These are phyloP conservation scores for Xylariales sp. DNA, from an alignment of 2,329 filamentous ascomycete genomes.

Conservation along the genomic window DNA sequence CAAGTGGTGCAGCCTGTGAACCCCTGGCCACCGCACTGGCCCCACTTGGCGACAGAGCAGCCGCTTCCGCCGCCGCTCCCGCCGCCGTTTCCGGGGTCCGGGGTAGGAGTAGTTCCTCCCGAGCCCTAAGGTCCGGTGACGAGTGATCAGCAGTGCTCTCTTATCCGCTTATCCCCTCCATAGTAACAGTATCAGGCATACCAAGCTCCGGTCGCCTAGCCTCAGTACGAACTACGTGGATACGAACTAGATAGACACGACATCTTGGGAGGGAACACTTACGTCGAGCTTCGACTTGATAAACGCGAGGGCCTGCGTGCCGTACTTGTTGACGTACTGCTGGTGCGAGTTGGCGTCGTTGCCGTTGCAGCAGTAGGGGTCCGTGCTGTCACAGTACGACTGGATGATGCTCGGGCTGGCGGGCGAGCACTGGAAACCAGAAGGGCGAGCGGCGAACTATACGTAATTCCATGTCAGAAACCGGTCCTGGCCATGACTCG, in stretches of 20 bases:
- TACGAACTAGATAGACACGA: neutral
- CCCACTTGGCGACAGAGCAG: conserved; percentile 32
- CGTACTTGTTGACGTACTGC: conserved; percentile 69
- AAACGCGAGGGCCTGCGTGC: conserved; percentile 67
- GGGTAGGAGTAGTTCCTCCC: conserved; percentile 6
- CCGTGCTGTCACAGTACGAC: conserved; percentile 72
- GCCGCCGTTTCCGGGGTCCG: conserved; percentile 2
- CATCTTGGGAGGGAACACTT: neutral
- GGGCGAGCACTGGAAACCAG: conserved; percentile 67
- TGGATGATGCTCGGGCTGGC: conserved; percentile 64
- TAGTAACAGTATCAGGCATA: neutral
- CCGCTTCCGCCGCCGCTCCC: conserved; percentile 6
- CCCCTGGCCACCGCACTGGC: conserved; percentile 33
- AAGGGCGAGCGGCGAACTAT: conserved; percentile 70
- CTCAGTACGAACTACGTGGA: neutral
- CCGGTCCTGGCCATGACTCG: neutral
- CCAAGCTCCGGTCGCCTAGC: too few relatives aligned
- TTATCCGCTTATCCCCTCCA: neutral
- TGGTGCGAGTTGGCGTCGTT: conserved; percentile 70
- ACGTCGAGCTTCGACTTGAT: conserved; percentile 50
- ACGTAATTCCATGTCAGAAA: neutral
- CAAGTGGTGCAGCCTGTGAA: conserved; percentile 29
- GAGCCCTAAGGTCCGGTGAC: neutral
- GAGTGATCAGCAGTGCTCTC: neutral
- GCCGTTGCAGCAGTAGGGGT: conserved; percentile 75